A percentile compares a stretch with the other conserved stretches of the same genome.
Conservation (phyloP, 202 grass and related monocot species). For the Musa balbisiana region DNA sequence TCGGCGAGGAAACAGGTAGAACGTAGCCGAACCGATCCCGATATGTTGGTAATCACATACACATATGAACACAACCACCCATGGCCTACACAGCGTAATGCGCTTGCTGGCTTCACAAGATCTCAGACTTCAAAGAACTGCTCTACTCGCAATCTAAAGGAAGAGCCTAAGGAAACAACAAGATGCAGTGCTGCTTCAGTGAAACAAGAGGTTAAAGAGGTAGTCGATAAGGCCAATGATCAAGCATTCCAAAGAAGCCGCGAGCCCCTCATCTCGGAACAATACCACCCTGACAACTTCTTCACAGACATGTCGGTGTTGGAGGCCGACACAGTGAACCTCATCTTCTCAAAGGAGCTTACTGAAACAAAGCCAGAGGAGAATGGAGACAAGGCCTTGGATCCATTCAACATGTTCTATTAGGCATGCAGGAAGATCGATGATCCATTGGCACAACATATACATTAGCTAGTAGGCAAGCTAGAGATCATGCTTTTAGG, state of each 20-base stretch:
- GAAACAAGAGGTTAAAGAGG: conserved; percentile 34
- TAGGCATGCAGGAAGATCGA: conserved; percentile 13
- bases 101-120: conserved; percentile 71
- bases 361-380: conserved; percentile 13
- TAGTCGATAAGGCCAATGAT: conserved; percentile 16
- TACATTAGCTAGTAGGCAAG: too few relatives aligned
- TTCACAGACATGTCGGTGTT: conserved; percentile 32
- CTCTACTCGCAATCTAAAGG: conserved; percentile 24
- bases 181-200: conserved; percentile 11
- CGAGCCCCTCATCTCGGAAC: conserved; percentile 18
- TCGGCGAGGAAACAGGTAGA: conserved; percentile 96
- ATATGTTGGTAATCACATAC: conserved; percentile 96
- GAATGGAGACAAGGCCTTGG: conserved; percentile 18
- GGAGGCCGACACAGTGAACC: conserved; percentile 14
- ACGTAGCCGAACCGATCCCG: conserved; percentile 79
- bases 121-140: conserved; percentile 29
- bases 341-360: conserved; percentile 31
- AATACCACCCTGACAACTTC: conserved; percentile 25
- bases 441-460: too few relatives aligned
- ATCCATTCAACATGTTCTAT: conserved; percentile 45
- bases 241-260: conserved; percentile 36
- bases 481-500: too few relatives aligned
- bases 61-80: conserved; percentile 98
- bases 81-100: conserved; percentile 89
- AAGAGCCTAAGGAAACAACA: conserved; percentile 35